Evolutionary conservation across 176 grass and related monocot species (phyloP).

Genomic region (Ananas comosus): DNA sequence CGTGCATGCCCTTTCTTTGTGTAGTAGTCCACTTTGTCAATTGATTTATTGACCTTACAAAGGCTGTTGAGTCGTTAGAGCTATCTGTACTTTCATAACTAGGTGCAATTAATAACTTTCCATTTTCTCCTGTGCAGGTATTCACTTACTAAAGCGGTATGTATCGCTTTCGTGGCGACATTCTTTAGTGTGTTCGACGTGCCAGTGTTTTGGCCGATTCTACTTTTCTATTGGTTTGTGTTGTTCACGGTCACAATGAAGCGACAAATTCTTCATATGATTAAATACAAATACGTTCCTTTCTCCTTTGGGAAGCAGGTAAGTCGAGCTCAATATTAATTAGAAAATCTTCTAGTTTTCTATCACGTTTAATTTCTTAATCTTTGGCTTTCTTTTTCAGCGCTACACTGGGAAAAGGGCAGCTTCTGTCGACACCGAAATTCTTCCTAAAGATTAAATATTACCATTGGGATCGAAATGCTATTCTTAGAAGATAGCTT

Average conservation of each 20-base stretch:
- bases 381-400: constrained; percentile 21
- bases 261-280: constrained; percentile 70
- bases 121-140: constrained; percentile 42
- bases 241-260: constrained; percentile 71
- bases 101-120: not conserved
- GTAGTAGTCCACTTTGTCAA: not conserved
- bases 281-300: constrained; percentile 78
- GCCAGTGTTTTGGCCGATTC: constrained; percentile 80
- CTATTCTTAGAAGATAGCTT: not conserved
- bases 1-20: too few species aligned
- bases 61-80: not conserved
- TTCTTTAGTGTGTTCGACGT: constrained; percentile 72
- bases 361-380: not conserved
- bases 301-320: constrained; percentile 80
- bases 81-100: not conserved
- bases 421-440: constrained; percentile 31
- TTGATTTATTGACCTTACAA: not conserved
- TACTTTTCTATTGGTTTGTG: constrained; percentile 60
- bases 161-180: constrained; percentile 57
- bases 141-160: constrained; percentile 57
- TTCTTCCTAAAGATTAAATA: constrained; percentile 27
- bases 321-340: constrained; percentile 14
- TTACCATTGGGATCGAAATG: constrained; percentile 11
- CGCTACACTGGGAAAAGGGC: constrained; percentile 40
- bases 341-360: not conserved